Conservation (phyloP, 2,329 filamentous ascomycete genomes). For the Ilyonectria destructans region DNA sequence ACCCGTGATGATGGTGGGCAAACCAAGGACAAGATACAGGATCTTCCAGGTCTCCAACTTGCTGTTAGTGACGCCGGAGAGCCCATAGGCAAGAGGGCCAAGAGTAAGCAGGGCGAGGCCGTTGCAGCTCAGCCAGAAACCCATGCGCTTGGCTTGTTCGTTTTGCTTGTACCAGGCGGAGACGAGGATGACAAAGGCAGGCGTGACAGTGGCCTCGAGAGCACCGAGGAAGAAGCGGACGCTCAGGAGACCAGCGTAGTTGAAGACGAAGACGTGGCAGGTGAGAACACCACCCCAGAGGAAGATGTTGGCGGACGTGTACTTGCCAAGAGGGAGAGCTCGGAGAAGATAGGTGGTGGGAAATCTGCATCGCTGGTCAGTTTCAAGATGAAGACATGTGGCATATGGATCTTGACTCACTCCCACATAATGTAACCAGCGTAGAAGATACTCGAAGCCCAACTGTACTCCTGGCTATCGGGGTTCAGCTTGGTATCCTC, state of each 20-base stretch:
- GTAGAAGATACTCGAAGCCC: slow-evolving; percentile 36
- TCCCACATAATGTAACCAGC: slow-evolving; percentile 34
- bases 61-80: slow-evolving; percentile 32
- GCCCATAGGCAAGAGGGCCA: slow-evolving; percentile 43
- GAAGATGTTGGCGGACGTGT: slow-evolving; percentile 55
- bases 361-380: slow-evolving; percentile 9
- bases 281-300: slow-evolving; percentile 58
- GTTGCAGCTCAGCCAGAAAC: slow-evolving; percentile 45
- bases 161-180: slow-evolving; percentile 50
- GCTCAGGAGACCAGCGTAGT: slow-evolving; percentile 42
- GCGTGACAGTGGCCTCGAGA: slow-evolving; percentile 47
- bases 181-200: slow-evolving; percentile 46
- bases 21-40: slow-evolving; percentile 47
- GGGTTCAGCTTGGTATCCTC: slow-evolving; percentile 41
- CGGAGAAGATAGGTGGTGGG: slow-evolving; percentile 53
- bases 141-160: slow-evolving; percentile 53
- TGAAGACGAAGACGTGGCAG: slow-evolving; percentile 40
- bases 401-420: slow-evolving; percentile 8
- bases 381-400: background rate
- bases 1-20: slow-evolving; percentile 60
- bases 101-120: slow-evolving; percentile 40
- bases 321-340: slow-evolving; percentile 54
- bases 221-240: slow-evolving; percentile 46
- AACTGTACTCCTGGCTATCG: slow-evolving; percentile 31
- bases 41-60: slow-evolving; percentile 55